A percentile compares a stretch with the other conserved stretches of the same genome.
These are phyloP conservation scores for Alternaria novae-zelandiae DNA, from an alignment of 2,329 filamentous ascomycete genomes.

Conservation along the genomic window DNA sequence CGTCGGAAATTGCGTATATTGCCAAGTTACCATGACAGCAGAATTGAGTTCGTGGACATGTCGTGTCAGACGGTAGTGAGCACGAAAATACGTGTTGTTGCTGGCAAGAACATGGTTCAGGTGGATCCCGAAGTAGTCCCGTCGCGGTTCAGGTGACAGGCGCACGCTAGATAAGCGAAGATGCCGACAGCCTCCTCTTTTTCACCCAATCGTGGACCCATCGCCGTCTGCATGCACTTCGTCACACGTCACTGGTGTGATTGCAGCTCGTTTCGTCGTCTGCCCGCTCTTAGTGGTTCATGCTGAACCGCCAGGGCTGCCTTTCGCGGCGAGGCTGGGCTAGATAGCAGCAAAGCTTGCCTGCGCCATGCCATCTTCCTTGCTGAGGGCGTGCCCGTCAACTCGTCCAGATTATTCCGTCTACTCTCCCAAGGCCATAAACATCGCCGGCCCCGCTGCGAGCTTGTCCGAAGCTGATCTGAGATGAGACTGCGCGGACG, in stretches of 20 bases:
- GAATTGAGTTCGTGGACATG: background rate
- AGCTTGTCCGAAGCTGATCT: conserved; percentile 4
- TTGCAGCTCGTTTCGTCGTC: conserved; percentile 7
- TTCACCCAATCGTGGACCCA: conserved; percentile 4
- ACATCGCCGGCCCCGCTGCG: background rate
- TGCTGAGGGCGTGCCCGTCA: conserved; percentile 2
- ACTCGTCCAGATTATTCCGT: background rate
- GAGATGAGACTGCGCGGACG: conserved; percentile 4
- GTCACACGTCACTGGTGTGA: conserved; percentile 21
- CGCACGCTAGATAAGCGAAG: conserved; percentile 4
- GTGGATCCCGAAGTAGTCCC: conserved; percentile 1
- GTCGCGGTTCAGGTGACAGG: conserved; percentile 2
- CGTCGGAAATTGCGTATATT: background rate
- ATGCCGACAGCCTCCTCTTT: background rate
- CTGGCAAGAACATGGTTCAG: background rate
- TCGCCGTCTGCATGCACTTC: conserved; percentile 14
- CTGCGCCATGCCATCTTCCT: conserved; percentile 4
- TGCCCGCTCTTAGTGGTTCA: conserved; percentile 20
- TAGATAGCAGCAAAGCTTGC: conserved; percentile 5
- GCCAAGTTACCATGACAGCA: background rate
- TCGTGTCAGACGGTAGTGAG: background rate
- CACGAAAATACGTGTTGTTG: background rate
- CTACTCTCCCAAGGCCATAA: background rate
- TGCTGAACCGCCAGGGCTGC: conserved; percentile 19
- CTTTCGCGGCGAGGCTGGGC: conserved; percentile 14